Evolutionary conservation across 768 basidiomycete genomes (phyloP), one percentile per base, ranked within the genome.

Genomic region (Infundibulicybe gibba): DNA sequence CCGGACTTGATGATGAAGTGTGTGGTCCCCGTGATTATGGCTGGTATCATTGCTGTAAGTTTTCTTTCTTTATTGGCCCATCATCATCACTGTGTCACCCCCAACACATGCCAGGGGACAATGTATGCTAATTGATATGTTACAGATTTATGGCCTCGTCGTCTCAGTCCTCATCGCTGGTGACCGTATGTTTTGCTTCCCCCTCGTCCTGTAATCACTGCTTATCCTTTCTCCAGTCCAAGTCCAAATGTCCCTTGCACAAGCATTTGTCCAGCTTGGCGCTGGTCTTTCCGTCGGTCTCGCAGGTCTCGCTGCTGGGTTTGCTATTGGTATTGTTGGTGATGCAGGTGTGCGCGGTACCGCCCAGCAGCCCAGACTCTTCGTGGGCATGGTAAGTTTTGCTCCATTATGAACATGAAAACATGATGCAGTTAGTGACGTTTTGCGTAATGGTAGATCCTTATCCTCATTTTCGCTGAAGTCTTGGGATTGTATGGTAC

Each of bases 31-130:
- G 94, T 97, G 66, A 88, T 99, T 70, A 97, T 98, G 95, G 95
- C 95, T 78, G 95, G 95, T 93, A 98, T 98, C 75, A 97, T 98
- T 72, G 95, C 90, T 66, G 95, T 98, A 57, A 55, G 92, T 84
- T 31, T 35, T 25, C 33, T 20, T 43, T n/a, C n/a, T 14, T 39
- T 38, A 20, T 25, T n/a, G n/a, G 8, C 25, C 25, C 25, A n/a
- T n/a, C 25, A 37, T 32, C 42, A 43, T 6, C 13, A 15, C 21
- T n/a, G 6, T 32, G 13, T 9, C 9, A 12, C 3, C 11, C 37
- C 49, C 31, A 49, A 25, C 25, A 3, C 25, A 25, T 25, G 25
- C 25, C 25, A 25, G 25, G 25, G 8, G 25, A 25, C 25, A 3
- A 25, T 25, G 10, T n/a, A 25, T 32, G 15, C 20, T 48, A 4